Conservation (phyloP, 352 stramenopile genomes). For the Pythium periplocum region DNA sequence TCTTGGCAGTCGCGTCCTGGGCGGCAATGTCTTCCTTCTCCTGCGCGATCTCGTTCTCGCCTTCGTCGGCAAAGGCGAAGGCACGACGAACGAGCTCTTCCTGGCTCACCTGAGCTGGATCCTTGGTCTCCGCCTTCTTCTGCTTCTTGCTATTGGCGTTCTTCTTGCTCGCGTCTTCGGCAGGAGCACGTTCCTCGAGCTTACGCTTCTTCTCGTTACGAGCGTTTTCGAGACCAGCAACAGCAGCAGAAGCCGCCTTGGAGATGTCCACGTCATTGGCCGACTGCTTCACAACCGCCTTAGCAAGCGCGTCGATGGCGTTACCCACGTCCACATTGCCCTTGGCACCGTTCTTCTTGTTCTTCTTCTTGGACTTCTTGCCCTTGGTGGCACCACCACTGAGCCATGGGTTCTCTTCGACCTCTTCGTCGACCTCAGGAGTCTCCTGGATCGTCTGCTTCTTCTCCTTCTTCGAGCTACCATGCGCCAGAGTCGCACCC, state of each 20-base stretch:
- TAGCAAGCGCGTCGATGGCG: conserved; percentile 56
- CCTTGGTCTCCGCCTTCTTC: conserved; percentile 29
- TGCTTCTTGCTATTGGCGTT: conserved; percentile 32
- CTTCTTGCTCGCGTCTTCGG: conserved; percentile 14
- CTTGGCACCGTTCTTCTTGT: conserved; percentile 36
- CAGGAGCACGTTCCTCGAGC: conserved; percentile 27
- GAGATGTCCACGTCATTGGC: conserved; percentile 12
- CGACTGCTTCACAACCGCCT: conserved; percentile 29
- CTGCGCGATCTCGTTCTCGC: conserved; percentile 92
- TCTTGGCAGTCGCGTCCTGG: conserved; percentile 65
- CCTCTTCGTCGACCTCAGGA: conserved; percentile 4
- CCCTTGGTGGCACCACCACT: conserved; percentile 39
- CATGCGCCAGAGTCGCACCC: conserved; percentile 27
- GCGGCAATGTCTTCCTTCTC: conserved; percentile 86
- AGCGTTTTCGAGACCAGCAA: conserved; percentile 5
- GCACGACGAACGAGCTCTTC: conserved; percentile 93
- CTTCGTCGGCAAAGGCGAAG: conserved; percentile 91
- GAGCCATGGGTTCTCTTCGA: conserved; percentile 71
- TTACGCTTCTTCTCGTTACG: conserved; percentile 32
- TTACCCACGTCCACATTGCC: conserved; percentile 33
- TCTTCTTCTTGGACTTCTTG: conserved; percentile 64
- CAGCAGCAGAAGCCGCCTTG: conserved; percentile 14
- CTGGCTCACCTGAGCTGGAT: conserved; percentile 43
- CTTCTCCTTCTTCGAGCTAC: conserved; percentile 13
- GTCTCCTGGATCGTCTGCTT: conserved; percentile 2